A percentile compares a stretch with the other conserved stretches of the same genome.
These are phyloP conservation scores for Collybiopsis luxurians DNA, from an alignment of 768 basidiomycete genomes.

Conservation along the genomic window DNA sequence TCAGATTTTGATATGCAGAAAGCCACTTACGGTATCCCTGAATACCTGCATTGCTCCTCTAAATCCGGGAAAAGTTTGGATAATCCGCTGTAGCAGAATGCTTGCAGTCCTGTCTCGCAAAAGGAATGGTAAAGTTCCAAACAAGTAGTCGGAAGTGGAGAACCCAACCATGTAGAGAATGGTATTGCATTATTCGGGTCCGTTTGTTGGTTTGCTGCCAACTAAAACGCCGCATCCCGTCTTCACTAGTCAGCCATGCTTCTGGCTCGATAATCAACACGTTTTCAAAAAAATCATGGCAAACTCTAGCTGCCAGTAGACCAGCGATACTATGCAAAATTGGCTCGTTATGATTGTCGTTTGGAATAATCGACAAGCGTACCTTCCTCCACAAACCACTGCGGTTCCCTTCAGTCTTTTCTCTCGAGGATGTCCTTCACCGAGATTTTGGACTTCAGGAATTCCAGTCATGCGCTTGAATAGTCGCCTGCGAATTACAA, in stretches of 20 bases:
- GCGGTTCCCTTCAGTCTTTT: constrained; percentile 17
- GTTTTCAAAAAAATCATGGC: constrained; percentile 23
- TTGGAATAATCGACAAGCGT: background rate
- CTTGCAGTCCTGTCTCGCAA: background rate
- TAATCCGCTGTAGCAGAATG: constrained; percentile 5
- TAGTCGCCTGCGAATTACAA: background rate
- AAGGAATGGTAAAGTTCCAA: background rate
- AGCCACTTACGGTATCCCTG: constrained; percentile 13
- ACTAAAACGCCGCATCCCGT: background rate
- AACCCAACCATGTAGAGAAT: constrained; percentile 9
- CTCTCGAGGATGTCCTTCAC: background rate
- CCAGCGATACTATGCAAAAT: constrained; percentile 20
- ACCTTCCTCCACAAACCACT: constrained; percentile 24
- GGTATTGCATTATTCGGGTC: constrained; percentile 17
- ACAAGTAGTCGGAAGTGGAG: background rate
- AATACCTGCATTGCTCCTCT: constrained; percentile 10
- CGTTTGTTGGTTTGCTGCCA: constrained; percentile 10
- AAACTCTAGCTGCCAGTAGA: constrained; percentile 22
- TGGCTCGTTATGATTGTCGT: too few species aligned
- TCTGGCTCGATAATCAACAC: constrained; percentile 27
- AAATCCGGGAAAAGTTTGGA: constrained; percentile 17
- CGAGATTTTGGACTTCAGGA: background rate
- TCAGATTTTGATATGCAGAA: background rate
- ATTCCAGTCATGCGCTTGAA: background rate
- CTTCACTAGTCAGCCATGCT: constrained; percentile 14